A percentile compares a stretch with the other conserved stretches of the same genome.
phyloP scores from a whole-genome alignment of 805 yeast genomes.

The Lipomyces sp. region DNA sequence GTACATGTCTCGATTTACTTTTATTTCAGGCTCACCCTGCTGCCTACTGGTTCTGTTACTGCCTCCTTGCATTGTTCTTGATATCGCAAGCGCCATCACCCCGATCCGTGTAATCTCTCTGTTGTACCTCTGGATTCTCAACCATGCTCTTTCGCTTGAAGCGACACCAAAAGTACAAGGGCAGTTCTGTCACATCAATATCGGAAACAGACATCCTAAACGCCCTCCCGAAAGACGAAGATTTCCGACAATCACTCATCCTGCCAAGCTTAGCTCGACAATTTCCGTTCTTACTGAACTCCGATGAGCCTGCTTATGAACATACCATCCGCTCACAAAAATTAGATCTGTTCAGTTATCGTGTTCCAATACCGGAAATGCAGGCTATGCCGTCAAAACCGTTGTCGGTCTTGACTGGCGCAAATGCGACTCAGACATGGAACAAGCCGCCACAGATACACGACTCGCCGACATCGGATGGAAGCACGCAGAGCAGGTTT shows the following conservation, averaged over 20 bases:
- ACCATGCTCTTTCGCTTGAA: conserved; percentile 2
- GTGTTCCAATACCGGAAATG: background rate
- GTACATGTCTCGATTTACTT: background rate
- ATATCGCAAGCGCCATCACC: background rate
- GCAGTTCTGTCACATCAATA: background rate
- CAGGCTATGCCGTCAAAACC: conserved; percentile 17
- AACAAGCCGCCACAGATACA: background rate
- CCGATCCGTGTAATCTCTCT: background rate
- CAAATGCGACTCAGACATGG: background rate
- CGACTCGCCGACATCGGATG: background rate
- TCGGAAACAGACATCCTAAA: conserved; percentile 14
- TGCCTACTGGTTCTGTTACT: background rate
- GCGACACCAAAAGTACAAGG: background rate
- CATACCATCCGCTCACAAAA: background rate
- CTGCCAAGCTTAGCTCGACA: conserved; percentile 21
- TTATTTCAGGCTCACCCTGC: background rate
- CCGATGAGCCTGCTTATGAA: background rate
- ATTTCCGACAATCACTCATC: conserved; percentile 24
- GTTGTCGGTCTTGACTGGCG: conserved; percentile 9
- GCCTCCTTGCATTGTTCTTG: background rate
- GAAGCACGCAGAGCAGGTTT: too few species aligned
- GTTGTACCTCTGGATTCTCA: background rate
- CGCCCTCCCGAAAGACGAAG: conserved; percentile 20
- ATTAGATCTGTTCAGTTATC: background rate
- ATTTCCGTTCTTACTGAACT: conserved; percentile 11